Conservation (phyloP, 2,329 filamentous ascomycete species). For the Elsinoe ampelina region DNA sequence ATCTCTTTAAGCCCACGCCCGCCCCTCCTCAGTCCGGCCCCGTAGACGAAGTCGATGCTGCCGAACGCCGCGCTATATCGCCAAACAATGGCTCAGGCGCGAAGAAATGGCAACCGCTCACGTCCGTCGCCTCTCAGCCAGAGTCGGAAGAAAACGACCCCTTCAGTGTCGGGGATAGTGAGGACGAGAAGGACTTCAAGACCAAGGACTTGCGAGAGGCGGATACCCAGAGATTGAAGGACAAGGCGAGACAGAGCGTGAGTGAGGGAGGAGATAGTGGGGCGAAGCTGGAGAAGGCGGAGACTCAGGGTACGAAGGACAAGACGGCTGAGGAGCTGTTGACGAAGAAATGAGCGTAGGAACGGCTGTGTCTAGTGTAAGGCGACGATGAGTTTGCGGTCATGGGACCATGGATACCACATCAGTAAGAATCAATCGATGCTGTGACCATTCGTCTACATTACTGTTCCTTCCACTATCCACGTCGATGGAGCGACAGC, state of each 20-base stretch:
- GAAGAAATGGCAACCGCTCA: slow-evolving; percentile 96
- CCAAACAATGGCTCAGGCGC: slow-evolving; percentile 41
- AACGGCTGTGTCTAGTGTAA: too few species aligned
- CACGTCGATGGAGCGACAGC: too few species aligned
- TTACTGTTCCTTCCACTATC: too few species aligned
- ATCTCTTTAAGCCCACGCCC: slow-evolving; percentile 65
- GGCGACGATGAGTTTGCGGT: too few species aligned
- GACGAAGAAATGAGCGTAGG: slow-evolving; percentile 15
- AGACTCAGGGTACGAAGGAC: slow-evolving; percentile 30
- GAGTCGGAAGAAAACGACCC: slow-evolving; percentile 83
- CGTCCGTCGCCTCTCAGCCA: slow-evolving; percentile 72
- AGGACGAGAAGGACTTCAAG: slow-evolving; percentile 78
- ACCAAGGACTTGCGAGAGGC: slow-evolving; percentile 51
- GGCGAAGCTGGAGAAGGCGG: slow-evolving; percentile 28
- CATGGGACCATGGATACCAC: too few species aligned
- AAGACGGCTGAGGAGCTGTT: slow-evolving; percentile 39
- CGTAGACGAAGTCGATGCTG: slow-evolving; percentile 68
- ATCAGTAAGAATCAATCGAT: too few species aligned
- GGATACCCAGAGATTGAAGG: slow-evolving; percentile 43
- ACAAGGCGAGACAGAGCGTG: slow-evolving; percentile 43
- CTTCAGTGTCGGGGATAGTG: slow-evolving; percentile 91
- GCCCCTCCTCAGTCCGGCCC: slow-evolving; percentile 48
- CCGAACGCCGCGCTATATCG: slow-evolving; percentile 41
- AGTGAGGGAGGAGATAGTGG: slow-evolving; percentile 39
- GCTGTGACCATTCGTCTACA: too few species aligned